Base-by-base conservation (phyloP, 306 rosid species). In the Citrullus colocynthis region DNA sequence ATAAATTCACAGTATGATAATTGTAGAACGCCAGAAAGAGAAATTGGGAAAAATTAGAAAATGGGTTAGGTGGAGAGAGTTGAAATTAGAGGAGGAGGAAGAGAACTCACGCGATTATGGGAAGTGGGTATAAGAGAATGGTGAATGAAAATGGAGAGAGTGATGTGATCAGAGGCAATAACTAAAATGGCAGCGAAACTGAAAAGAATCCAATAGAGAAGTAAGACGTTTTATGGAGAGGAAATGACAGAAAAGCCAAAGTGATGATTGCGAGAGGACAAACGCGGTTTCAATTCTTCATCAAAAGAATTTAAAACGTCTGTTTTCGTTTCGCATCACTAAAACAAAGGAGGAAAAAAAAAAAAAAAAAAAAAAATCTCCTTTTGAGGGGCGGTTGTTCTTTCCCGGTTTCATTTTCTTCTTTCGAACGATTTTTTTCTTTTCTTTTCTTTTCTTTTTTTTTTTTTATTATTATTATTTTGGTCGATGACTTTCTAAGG, bases 221-320 rank as follows among this genome's bases (percentile, higher is more conserved):
- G 2, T 15, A 9, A 0, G 55, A 42, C 8, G 30, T 9, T 16
- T 65, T 8, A 65, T 69, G 34, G 55, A 0, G 75, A 69, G 5
- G 36, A 69, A 41, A 41, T 44, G 54, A 69, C 55, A 69, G 75
- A 69, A 44, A 67, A 21, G 55, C 55, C n/a, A 41, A 42, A 9
- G 55, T 42, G 55, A 20, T 69, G 75, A 69, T 42, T 69, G 52
- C 54, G 75, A 69, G 75, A 69, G 75, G 55, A 69, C 75, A 69
- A 44, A 69, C 75, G 34, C 75, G 75, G 55, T 69, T 69, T 69
- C 75, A 69, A 69, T 42, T 69, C 75, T 67, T 39, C 74, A 11
- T 69, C 44, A 20, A 8, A 48, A 48, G 13, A 48, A 52, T 52
- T 17, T 15, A 52, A 52, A 69, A 69, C 55, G 55, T 69, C 75